Percentiles rank a stretch among this genome's conserved stretches.
Conservation (phyloP, 768 basidiomycete species). For the Boletus rubescentipes region DNA sequence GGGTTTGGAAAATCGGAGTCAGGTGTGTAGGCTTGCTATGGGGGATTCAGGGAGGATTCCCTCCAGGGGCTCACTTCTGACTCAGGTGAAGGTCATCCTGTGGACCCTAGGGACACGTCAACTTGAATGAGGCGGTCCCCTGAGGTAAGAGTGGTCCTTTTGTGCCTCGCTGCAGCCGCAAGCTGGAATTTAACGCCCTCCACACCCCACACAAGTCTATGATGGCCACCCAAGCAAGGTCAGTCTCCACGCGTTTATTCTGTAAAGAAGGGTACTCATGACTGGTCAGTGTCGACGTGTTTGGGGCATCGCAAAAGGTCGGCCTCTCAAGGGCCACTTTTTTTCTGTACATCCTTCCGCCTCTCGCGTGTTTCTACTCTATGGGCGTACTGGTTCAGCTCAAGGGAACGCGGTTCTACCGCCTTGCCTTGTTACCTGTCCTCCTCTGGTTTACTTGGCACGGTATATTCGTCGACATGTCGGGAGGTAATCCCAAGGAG, state of each 20-base stretch:
- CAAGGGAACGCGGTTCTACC: slow-evolving; percentile 39
- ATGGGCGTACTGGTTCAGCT: slow-evolving; percentile 53
- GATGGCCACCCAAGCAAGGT: background rate
- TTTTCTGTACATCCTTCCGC: slow-evolving; percentile 39
- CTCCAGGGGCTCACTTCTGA: too few relatives aligned
- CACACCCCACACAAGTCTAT: too few relatives aligned
- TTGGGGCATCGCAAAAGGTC: slow-evolving; percentile 6
- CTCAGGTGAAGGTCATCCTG: too few relatives aligned
- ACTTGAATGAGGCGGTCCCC: too few relatives aligned
- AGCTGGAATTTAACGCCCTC: too few relatives aligned
- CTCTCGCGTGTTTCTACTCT: slow-evolving; percentile 44
- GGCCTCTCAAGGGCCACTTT: slow-evolving; percentile 22
- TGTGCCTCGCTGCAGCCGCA: too few relatives aligned
- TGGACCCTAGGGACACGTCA: too few relatives aligned
- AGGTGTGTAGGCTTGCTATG: too few relatives aligned
- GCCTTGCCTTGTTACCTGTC: slow-evolving; percentile 49
- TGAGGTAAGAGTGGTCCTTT: too few relatives aligned
- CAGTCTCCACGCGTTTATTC: background rate
- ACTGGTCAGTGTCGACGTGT: background rate
- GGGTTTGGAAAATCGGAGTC: too few relatives aligned
- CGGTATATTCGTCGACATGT: slow-evolving; percentile 28
- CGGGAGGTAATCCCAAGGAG: slow-evolving; percentile 11
- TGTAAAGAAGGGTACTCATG: background rate
- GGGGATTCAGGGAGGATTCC: too few relatives aligned
- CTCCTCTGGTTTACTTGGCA: slow-evolving; percentile 45